A percentile compares a stretch with the other conserved stretches of the same genome.
These are phyloP conservation scores for Pisolithus thermaeus DNA, from an alignment of 1,284 basidiomycete species.

Conservation along the genomic window DNA sequence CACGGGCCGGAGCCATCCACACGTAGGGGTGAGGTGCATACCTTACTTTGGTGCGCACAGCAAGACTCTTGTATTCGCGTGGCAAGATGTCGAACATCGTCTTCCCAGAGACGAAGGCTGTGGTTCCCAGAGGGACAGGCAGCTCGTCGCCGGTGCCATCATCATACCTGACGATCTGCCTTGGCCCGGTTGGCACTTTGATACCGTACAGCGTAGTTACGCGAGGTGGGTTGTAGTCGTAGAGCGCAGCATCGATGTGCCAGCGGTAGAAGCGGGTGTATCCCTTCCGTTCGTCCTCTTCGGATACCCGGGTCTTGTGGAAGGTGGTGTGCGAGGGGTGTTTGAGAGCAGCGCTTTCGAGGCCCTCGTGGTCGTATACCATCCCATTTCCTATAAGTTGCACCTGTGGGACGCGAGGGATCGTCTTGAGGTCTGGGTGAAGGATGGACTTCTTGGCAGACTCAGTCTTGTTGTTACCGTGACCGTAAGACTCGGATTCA, in stretches of 20 bases:
- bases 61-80: slow-evolving; percentile 71
- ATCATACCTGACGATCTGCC: slow-evolving; percentile 77
- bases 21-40: slow-evolving; percentile 73
- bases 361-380: slow-evolving; percentile 73
- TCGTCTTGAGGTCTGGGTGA: slow-evolving; percentile 82
- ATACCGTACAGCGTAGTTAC: slow-evolving; percentile 88
- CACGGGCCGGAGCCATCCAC: slow-evolving; percentile 68
- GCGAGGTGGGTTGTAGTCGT: slow-evolving; percentile 80
- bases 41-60: slow-evolving; percentile 60
- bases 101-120: slow-evolving; percentile 76
- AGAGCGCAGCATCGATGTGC: slow-evolving; percentile 94
- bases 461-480: slow-evolving; percentile 80
- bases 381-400: slow-evolving; percentile 80
- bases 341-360: slow-evolving; percentile 63
- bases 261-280: slow-evolving; percentile 85
- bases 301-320: slow-evolving; percentile 77
- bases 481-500: slow-evolving; percentile 66
- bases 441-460: slow-evolving; percentile 69
- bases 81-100: slow-evolving; percentile 85
- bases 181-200: slow-evolving; percentile 61
- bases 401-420: slow-evolving; percentile 79
- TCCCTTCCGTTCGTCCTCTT: slow-evolving; percentile 72
- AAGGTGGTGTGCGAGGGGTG: slow-evolving; percentile 88
- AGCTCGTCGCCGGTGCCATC: slow-evolving; percentile 85
- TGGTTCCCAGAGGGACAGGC: slow-evolving; percentile 79